Conservation (phyloP, 2,329 filamentous ascomycete species). For the Alternaria brassicicola region DNA sequence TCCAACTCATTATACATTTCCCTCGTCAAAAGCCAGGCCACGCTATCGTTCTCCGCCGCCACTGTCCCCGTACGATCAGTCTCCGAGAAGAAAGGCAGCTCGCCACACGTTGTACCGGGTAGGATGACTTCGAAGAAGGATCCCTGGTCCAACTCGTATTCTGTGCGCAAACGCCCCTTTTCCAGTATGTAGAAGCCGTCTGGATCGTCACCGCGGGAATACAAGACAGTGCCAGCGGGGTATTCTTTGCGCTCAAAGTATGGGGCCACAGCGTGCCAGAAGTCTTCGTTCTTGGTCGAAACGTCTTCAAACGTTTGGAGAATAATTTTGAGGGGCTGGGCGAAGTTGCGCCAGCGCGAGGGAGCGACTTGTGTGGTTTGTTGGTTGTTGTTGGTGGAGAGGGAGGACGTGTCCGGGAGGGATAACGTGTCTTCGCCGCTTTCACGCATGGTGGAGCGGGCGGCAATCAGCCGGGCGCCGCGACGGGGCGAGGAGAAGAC, state of each 20-base stretch:
- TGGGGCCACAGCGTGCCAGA: slow-evolving; percentile 81
- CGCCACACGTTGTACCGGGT: slow-evolving; percentile 91
- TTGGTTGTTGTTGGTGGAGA: not conserved
- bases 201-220: slow-evolving; percentile 74
- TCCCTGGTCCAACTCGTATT: slow-evolving; percentile 91
- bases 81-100: slow-evolving; percentile 94
- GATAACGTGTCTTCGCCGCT: slow-evolving; percentile 22
- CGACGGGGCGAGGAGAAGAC: slow-evolving; percentile 78
- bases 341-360: slow-evolving; percentile 81
- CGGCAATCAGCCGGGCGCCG: slow-evolving; percentile 77
- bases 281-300: slow-evolving; percentile 86
- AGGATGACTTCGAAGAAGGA: slow-evolving; percentile 89
- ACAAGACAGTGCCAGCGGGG: slow-evolving; percentile 73
- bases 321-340: slow-evolving; percentile 87
- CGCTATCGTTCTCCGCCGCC: slow-evolving; percentile 77
- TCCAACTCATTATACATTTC: slow-evolving; percentile 77
- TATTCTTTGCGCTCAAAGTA: slow-evolving; percentile 78
- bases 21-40: slow-evolving; percentile 79
- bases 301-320: slow-evolving; percentile 94
- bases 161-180: slow-evolving; percentile 83
- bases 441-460: slow-evolving; percentile 74
- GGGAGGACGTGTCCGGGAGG: slow-evolving; percentile 17
- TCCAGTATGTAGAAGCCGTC: slow-evolving; percentile 91
- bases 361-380: slow-evolving; percentile 17
- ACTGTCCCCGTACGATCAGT: slow-evolving; percentile 88